These are phyloP conservation scores for Scedosporium apiospermum DNA, from an alignment of 2,329 filamentous ascomycete species.

Conservation along the genomic window DNA sequence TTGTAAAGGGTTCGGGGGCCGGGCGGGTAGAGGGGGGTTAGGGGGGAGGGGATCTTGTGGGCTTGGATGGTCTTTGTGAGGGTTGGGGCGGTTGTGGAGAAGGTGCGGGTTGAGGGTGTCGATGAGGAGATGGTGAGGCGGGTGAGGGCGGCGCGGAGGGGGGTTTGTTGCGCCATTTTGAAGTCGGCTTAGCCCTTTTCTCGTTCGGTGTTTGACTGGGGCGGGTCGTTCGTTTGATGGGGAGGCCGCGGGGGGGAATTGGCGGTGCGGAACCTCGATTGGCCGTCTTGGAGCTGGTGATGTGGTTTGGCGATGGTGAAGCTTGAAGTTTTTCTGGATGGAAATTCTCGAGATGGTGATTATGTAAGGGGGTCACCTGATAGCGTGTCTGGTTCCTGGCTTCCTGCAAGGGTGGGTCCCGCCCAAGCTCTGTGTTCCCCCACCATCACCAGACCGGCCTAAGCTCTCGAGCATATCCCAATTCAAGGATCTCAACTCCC, in stretches of 20 bases:
- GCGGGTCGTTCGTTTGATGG: background rate
- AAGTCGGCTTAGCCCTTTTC: too few species aligned
- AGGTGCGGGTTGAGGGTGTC: conserved; percentile 10
- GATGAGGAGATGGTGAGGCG: conserved; percentile 1
- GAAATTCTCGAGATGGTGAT: background rate
- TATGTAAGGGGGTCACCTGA: background rate
- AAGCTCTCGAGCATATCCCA: too few species aligned
- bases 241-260: background rate
- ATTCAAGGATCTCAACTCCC: too few species aligned
- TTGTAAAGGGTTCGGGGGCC: conserved; percentile 64
- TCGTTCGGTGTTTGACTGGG: background rate
- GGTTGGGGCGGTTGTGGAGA: conserved; percentile 26
- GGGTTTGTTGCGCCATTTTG: background rate
- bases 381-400: too few species aligned
- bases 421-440: too few species aligned
- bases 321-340: background rate
- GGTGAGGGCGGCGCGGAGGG: background rate
- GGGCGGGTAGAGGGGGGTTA: conserved; percentile 63
- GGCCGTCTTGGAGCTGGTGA: background rate
- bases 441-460: too few species aligned
- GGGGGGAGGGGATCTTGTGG: conserved; percentile 33
- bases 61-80: conserved; percentile 31
- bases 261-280: background rate
- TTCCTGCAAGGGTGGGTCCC: too few species aligned
- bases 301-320: background rate